Conservation (phyloP, 2,329 filamentous ascomycete genomes). For the Colletotrichum musicola region DNA sequence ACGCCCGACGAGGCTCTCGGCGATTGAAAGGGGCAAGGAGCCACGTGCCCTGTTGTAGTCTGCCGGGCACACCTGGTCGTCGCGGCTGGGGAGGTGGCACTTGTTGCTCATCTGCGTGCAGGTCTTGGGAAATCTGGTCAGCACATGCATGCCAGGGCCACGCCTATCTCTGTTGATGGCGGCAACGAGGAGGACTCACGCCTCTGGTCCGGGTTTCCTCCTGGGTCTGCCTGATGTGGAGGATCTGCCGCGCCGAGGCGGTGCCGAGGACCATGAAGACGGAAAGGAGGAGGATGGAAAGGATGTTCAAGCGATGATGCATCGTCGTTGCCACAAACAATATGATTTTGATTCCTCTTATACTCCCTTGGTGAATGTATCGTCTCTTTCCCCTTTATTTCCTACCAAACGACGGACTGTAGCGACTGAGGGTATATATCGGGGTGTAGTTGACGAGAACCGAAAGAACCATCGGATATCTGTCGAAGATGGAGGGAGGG, state of each 20-base stretch:
- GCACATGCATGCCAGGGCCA: not conserved
- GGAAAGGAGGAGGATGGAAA: not conserved
- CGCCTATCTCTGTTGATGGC: too few relatives aligned
- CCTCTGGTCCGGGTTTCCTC: constrained; percentile 30
- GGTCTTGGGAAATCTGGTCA: constrained; percentile 9
- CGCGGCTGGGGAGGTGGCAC: constrained; percentile 21
- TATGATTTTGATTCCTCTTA: not conserved
- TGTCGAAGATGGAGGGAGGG: too few relatives aligned
- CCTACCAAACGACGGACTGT: not conserved
- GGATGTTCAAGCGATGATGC: not conserved
- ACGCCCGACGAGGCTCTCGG: not conserved
- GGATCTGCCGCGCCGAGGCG: constrained; percentile 14
- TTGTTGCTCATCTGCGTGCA: constrained; percentile 37
- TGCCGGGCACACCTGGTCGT: constrained; percentile 33
- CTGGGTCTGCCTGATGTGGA: constrained; percentile 24
- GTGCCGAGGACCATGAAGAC: constrained; percentile 3
- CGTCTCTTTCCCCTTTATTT: too few relatives aligned
- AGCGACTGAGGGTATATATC: not conserved
- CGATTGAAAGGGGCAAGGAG: not conserved
- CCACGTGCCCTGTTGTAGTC: constrained; percentile 34
- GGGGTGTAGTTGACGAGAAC: too few relatives aligned
- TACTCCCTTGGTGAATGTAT: too few relatives aligned
- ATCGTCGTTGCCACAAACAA: not conserved
- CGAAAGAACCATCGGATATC: too few relatives aligned
- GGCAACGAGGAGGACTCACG: constrained; percentile 6